A percentile compares a stretch with the other conserved stretches of the same genome.
These are phyloP conservation scores for Taiwanofungus camphoratus DNA, from an alignment of 1,284 basidiomycete genomes.

Conservation along the genomic window DNA sequence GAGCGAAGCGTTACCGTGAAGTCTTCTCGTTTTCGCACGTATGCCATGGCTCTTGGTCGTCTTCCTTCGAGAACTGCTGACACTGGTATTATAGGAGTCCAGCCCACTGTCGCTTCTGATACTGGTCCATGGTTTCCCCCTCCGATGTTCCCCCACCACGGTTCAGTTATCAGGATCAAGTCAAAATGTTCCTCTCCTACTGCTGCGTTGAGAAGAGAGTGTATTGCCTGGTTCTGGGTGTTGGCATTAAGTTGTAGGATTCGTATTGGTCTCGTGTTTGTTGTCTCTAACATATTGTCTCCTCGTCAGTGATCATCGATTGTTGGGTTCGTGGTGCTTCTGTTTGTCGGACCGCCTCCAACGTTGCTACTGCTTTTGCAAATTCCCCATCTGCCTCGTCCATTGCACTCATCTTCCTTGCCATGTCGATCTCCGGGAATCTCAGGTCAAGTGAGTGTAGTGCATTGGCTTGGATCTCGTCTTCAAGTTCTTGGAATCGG, in stretches of 20 bases:
- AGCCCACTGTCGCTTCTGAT: neutral
- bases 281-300: neutral
- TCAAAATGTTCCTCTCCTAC: neutral
- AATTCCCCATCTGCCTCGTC: neutral
- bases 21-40: neutral
- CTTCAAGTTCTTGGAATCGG: neutral
- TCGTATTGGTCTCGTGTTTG: neutral
- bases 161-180: slow-evolving; percentile 4
- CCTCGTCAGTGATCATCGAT: neutral
- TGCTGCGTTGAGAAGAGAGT: neutral
- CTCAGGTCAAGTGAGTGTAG: neutral
- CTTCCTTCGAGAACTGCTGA: neutral
- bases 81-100: slow-evolving; percentile 2
- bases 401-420: neutral
- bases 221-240: neutral
- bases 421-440: neutral
- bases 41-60: neutral
- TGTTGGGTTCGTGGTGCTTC: neutral
- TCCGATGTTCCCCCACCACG: slow-evolving; percentile 3
- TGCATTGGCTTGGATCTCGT: neutral
- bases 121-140: slow-evolving; percentile 1
- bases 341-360: neutral
- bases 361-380: neutral
- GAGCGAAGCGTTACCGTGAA: slow-evolving; percentile 3
- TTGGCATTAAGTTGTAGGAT: slow-evolving; percentile 3